Base-by-base conservation (phyloP, 2,329 filamentous ascomycete genomes). In the Colletotrichum sp. region DNA sequence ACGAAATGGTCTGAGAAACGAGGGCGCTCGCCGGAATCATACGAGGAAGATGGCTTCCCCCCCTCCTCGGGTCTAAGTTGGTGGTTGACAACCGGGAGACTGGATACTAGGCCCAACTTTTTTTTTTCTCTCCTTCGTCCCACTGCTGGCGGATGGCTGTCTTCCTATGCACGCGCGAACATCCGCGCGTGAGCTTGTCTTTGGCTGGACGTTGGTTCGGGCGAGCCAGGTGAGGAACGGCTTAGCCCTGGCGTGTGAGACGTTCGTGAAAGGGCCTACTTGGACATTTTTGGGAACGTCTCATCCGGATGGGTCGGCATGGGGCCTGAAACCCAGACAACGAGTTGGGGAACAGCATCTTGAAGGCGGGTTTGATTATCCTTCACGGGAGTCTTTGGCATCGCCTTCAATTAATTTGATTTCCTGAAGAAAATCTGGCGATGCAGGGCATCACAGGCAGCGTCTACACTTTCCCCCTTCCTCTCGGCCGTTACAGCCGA, bases 241-340 rank as follows among this genome's bases (percentile, higher is more conserved):
- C 36, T 60, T 63, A 34, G 62, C 32, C 64, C 34, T 68, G 64
- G 36, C 52, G 28, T 30, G 64, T 55, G 21, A 49, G 32, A 62
- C 21, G 55, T 62, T 72, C 55, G 71, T 26, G 71, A 69, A 13
- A 30, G 36, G 34, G 39, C 30, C 15, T 36, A 62, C 39, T 57
- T 52, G 26, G 52, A 62, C 28, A 62, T 64, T 55, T 68, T 49
- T 49, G 18, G 65, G 52, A 63, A n/a, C 57, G 65, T 71, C n/a
- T 60, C 67, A 70, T 34, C n/a, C 59, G 60, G 72, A 74, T 63
- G 69, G 72, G 55, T 63, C 55, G 69, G 63, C 62, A 34, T 32
- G 63, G 39, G 21, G 62, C 34, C 34, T 57, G 72, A 67, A 68
- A 72, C 69, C 39, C 32, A 63, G 62, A 63, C 69, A 12, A 55